Base-by-base conservation (phyloP, 345 rosid species). In the Reutealis trisperma region DNA sequence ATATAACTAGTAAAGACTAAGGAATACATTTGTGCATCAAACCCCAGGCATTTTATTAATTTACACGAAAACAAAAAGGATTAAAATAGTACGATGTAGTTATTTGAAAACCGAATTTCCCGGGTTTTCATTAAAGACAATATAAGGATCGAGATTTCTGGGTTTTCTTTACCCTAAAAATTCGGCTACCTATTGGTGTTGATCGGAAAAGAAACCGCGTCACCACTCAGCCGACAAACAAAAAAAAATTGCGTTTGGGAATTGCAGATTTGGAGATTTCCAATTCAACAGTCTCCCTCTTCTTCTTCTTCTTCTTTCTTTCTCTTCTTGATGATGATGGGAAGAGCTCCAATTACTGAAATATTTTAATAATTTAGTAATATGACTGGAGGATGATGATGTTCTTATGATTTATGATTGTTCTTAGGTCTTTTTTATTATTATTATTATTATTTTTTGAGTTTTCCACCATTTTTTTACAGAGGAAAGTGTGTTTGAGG, bases 151-250 rank as follows among this genome's bases (percentile, higher is more conserved):
- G 11, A 42, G n/a, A 71, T 37, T 71, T 57, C 47, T 71, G 54
- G 47, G 37, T 18, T 41, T 21, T 21, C 18, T 24, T 65, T 72
- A 22, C 54, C 62, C 81, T 47, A 42, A 49, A 78, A 78, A 65
- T 13, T 59, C 73, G 81, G 77, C 8, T 16, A 78, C 71, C 57
- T 37, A 18, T 41, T 64, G 75, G 75, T 77, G 63, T 71, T 25
- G 75, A 54, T 77, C 52, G 41, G 45, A 63, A 32, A 15, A 21
- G 51, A 71, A 54, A 77, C 44, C 63, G 63, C 67, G 41, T 44
- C 44, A 9, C 54, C 67, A 60, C 67, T n/a, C n/a, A 32, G 61
- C 68, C 62, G 15, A 15, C 57, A 49, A 71, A 62, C 64, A 12
- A 77, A 71, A 64, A 37, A n/a, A 25, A 55, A 4, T 30, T 41